phyloP scores from a whole-genome alignment of 805 yeast species.

The Metschnikowia picachoensis region DNA sequence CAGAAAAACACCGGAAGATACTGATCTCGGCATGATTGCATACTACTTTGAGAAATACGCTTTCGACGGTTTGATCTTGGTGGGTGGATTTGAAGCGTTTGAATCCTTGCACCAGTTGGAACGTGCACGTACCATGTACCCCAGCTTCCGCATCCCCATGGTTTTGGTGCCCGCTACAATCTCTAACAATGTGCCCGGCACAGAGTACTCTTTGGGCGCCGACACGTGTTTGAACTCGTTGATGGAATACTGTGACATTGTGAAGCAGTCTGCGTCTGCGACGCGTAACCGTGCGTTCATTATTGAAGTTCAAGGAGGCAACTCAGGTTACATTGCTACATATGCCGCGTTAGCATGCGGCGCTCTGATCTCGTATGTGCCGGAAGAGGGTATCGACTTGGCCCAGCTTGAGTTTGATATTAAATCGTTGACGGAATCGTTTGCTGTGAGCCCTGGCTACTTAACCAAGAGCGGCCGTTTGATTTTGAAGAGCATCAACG shows the following conservation, averaged over 20 bases:
- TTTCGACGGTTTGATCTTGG: constrained; percentile 66
- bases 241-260: constrained; percentile 72
- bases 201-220: constrained; percentile 72
- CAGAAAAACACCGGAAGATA: constrained; percentile 74
- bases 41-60: constrained; percentile 65
- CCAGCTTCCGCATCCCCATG: constrained; percentile 75
- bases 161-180: constrained; percentile 76
- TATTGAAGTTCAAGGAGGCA: constrained; percentile 83
- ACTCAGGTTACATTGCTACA: constrained; percentile 75
- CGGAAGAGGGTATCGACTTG: constrained; percentile 64
- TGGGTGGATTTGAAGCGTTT: constrained; percentile 83
- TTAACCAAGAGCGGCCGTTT: constrained; percentile 66
- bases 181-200: constrained; percentile 78
- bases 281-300: constrained; percentile 76
- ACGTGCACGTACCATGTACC: constrained; percentile 55
- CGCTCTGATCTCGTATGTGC: constrained; percentile 71
- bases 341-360: constrained; percentile 67
- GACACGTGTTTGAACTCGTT: constrained; percentile 73
- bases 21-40: constrained; percentile 63
- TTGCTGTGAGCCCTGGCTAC: constrained; percentile 56
- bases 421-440: constrained; percentile 53
- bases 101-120: constrained; percentile 66
- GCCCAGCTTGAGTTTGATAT: constrained; percentile 64
- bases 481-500: constrained; percentile 63
- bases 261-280: constrained; percentile 75